Evolutionary conservation across 2,329 filamentous ascomycete species (phyloP).

Genomic region (Hypoxylon sp.): DNA sequence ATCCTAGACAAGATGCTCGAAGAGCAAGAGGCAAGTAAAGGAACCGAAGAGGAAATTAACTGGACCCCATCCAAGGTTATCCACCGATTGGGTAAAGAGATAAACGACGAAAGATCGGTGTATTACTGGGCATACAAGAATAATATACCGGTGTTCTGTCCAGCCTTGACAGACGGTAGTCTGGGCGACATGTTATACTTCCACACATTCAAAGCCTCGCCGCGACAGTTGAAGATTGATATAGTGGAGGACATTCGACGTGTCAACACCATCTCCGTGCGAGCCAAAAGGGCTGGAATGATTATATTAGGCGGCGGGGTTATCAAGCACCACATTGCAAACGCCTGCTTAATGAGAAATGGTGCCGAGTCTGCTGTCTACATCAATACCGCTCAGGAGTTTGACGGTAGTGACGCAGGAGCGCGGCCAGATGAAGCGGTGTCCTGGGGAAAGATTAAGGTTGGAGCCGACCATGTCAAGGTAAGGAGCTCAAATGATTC

Average conservation of each 20-base stretch:
- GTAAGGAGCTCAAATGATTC: constrained; percentile 58
- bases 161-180: constrained; percentile 93
- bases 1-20: constrained; percentile 94
- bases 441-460: constrained; percentile 98
- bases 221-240: constrained; percentile 84
- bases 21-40: constrained; percentile 87
- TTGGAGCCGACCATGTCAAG: constrained; percentile 89
- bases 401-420: constrained; percentile 96
- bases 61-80: constrained; percentile 98
- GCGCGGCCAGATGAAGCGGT: constrained; percentile 96
- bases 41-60: constrained; percentile 74
- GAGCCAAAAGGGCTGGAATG: constrained; percentile 91
- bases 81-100: constrained; percentile 89
- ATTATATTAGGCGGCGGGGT: constrained; percentile 94
- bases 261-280: constrained; percentile 92
- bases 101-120: constrained; percentile 90
- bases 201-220: constrained; percentile 92
- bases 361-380: constrained; percentile 97
- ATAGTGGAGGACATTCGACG: constrained; percentile 93
- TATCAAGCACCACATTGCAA: constrained; percentile 99
- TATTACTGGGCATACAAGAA: constrained; percentile 99
- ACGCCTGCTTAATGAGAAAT: constrained; percentile 97
- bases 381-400: constrained; percentile 97
- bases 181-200: constrained; percentile 99
- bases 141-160: constrained; percentile 96